Evolutionary conservation across 23 red algal species (phyloP).

Genomic region (Pyropia yezoensis): DNA sequence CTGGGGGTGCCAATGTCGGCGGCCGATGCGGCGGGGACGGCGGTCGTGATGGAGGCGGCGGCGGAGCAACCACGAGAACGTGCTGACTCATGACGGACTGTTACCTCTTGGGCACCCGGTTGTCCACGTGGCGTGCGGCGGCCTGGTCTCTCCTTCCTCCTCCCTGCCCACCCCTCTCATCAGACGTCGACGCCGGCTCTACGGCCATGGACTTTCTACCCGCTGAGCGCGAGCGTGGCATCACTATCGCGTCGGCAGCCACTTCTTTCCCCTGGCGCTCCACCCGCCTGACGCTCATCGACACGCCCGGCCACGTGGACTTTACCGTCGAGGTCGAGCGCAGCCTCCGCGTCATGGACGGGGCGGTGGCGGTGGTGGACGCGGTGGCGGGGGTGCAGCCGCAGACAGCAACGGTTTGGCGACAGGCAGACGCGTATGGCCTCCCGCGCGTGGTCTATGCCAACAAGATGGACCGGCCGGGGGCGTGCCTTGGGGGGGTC

Average conservation of each 20-base stretch:
- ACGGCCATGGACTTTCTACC: conserved; percentile 82
- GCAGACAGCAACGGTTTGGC: conserved; percentile 92
- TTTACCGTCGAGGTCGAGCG: conserved; percentile 97
- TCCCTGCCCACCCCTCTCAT: too few relatives aligned
- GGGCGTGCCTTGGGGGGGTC: conserved; percentile 15
- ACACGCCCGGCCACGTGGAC: conserved; percentile 96
- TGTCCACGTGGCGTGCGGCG: too few relatives aligned
- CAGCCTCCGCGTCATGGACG: conserved; percentile 83
- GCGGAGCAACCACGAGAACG: too few relatives aligned
- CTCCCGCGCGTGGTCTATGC: conserved; percentile 77
- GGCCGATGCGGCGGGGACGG: too few relatives aligned
- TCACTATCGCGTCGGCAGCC: conserved; percentile 85
- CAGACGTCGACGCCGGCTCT: conserved; percentile 73
- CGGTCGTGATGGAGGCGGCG: too few relatives aligned
- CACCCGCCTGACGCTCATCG: conserved; percentile 74
- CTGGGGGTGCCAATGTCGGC: too few relatives aligned
- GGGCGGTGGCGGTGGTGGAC: conserved; percentile 74
- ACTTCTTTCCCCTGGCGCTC: conserved; percentile 49
- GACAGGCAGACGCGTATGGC: conserved; percentile 63
- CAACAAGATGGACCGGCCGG: conserved; percentile 95
- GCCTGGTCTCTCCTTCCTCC: too few relatives aligned
- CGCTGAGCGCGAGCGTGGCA: conserved; percentile 86
- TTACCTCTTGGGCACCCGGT: too few relatives aligned
- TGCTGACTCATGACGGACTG: too few relatives aligned
- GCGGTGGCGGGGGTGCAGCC: conserved; percentile 89